These are phyloP conservation scores for Pleurotus salmoneostramineus DNA, from an alignment of 768 basidiomycete genomes.

Conservation along the genomic window DNA sequence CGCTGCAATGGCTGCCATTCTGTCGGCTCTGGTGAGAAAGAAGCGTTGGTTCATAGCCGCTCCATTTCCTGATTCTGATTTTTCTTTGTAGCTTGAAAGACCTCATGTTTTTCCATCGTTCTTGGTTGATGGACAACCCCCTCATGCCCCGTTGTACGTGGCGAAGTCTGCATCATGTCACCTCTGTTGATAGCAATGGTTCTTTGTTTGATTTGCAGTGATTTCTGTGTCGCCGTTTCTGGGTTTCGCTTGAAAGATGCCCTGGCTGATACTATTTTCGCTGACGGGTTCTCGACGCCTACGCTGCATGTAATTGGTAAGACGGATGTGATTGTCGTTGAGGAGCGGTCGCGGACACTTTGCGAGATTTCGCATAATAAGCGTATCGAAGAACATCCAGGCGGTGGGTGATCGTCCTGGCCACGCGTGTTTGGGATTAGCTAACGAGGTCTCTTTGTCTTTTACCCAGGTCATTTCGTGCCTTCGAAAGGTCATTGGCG, in stretches of 20 bases:
- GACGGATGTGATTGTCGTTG: conserved; percentile 70
- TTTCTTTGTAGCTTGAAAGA: conserved; percentile 30
- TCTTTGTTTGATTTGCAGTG: conserved; percentile 27
- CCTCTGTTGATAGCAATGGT: neutral
- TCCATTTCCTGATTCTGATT: neutral
- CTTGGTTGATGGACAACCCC: conserved; percentile 56
- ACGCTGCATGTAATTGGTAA: conserved; percentile 78
- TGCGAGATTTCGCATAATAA: conserved; percentile 49
- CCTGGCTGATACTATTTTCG: conserved; percentile 45
- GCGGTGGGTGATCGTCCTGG: conserved; percentile 50
- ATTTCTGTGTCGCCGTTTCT: conserved; percentile 73
- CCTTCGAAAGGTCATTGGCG: conserved; percentile 78
- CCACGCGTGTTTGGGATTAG: neutral
- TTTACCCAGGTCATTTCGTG: conserved; percentile 69
- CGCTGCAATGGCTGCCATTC: conserved; percentile 67
- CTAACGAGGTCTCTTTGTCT: neutral
- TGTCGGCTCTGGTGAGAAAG: conserved; percentile 61
- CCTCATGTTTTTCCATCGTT: conserved; percentile 45
- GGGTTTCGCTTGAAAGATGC: conserved; percentile 60
- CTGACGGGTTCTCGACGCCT: conserved; percentile 55
- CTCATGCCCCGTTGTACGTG: conserved; percentile 73
- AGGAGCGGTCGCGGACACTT: conserved; percentile 61
- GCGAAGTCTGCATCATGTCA: neutral
- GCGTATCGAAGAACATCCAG: conserved; percentile 74
- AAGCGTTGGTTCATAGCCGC: neutral